Conservation (phyloP, 192 early-diverging fungal species). For the Coemansia sp. region DNA sequence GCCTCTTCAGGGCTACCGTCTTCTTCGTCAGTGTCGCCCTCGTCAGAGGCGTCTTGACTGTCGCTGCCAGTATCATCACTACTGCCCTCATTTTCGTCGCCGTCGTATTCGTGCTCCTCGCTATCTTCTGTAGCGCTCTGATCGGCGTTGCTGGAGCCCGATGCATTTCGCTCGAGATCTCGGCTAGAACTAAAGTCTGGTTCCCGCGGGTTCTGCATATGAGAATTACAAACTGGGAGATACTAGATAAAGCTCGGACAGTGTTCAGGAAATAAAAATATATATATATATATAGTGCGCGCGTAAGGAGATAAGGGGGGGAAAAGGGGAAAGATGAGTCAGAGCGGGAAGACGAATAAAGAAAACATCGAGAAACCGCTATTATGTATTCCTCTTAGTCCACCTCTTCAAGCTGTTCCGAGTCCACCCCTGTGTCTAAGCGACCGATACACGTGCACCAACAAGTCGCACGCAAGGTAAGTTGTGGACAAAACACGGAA, state of each 20-base stretch:
- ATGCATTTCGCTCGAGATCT: not conserved
- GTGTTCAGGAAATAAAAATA: not conserved
- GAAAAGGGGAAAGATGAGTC: not conserved
- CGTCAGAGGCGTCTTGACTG: not conserved
- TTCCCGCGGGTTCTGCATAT: not conserved
- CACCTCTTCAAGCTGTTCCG: not conserved
- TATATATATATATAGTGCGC: not conserved
- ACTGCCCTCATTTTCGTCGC: slow-evolving; percentile 9
- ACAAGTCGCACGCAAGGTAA: not conserved
- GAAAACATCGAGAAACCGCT: not conserved
- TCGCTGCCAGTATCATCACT: slow-evolving; percentile 11
- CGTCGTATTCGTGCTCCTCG: slow-evolving; percentile 17
- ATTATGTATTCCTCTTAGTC: not conserved
- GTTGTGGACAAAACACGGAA: not conserved
- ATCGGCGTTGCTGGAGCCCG: not conserved
- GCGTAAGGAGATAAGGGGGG: not conserved
- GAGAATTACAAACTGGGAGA: too few relatives aligned
- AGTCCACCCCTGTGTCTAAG: not conserved
- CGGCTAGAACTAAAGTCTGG: not conserved
- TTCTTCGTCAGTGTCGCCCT: not conserved
- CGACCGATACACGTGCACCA: not conserved
- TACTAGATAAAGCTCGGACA: not conserved
- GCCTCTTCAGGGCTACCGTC: slow-evolving; percentile 19
- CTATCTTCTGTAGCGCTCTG: slow-evolving; percentile 61
- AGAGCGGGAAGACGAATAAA: not conserved